phyloP scores from a whole-genome alignment of 352 stramenopile genomes.

The Phytopythium sindhum region DNA sequence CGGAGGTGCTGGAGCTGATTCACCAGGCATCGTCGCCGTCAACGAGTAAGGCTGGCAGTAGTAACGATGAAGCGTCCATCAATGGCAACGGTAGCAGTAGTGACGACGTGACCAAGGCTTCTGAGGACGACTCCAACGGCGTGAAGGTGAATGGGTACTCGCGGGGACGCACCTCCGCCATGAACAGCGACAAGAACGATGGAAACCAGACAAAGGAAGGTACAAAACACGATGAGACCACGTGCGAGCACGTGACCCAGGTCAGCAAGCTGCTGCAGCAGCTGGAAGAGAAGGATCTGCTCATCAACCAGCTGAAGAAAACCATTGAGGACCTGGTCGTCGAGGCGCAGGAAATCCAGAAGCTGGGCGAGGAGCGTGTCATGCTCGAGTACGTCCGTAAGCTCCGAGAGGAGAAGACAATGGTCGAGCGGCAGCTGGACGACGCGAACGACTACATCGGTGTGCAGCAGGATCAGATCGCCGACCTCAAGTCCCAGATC shows the following conservation, averaged over 20 bases:
- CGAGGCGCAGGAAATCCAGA: conserved; percentile 70
- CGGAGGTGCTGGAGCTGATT: conserved; percentile 42
- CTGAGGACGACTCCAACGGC: neutral
- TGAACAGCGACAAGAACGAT: neutral
- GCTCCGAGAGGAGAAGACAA: conserved; percentile 69
- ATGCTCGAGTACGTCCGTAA: conserved; percentile 86
- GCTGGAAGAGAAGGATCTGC: conserved; percentile 80
- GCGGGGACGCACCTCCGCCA: neutral
- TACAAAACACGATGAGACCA: conserved; percentile 4
- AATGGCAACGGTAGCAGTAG: conserved; percentile 1
- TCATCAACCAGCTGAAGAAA: conserved; percentile 75
- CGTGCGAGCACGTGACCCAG: conserved; percentile 24
- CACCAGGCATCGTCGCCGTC: conserved; percentile 3
- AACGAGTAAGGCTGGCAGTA: neutral
- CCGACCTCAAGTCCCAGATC: conserved; percentile 74
- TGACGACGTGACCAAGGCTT: neutral
- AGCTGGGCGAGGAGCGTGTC: conserved; percentile 73
- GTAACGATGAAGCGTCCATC: neutral
- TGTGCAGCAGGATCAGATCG: conserved; percentile 71
- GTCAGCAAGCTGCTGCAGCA: conserved; percentile 44
- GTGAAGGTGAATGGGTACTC: neutral
- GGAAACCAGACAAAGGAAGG: neutral
- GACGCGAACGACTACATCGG: conserved; percentile 78
- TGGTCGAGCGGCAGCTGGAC: conserved; percentile 63
- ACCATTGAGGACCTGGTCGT: conserved; percentile 77